Evolutionary conservation across 2,329 filamentous ascomycete species (phyloP).

Genomic region (Ophiocordyceps polyrhachis-furcata): DNA sequence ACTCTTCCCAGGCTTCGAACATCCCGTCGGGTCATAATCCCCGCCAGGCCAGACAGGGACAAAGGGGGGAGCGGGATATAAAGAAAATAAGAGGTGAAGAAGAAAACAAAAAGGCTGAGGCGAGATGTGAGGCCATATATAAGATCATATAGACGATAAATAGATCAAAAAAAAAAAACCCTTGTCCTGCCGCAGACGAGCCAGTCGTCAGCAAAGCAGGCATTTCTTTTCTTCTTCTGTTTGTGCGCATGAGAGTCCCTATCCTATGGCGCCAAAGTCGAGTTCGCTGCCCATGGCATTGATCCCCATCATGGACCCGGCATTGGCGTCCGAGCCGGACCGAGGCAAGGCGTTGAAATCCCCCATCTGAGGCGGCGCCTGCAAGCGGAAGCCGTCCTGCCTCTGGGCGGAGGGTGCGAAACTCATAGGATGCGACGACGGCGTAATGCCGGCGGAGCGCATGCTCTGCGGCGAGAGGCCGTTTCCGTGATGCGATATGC

Average conservation of each 20-base stretch:
- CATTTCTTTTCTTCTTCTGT: too few relatives aligned
- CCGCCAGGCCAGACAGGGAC: too few relatives aligned
- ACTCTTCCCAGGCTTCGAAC: too few relatives aligned
- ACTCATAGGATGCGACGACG: conserved; percentile 12
- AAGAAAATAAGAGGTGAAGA: too few relatives aligned
- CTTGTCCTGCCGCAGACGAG: neutral
- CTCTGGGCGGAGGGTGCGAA: conserved; percentile 10
- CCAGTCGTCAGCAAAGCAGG: neutral
- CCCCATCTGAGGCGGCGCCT: conserved; percentile 10
- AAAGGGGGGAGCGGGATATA: too few relatives aligned
- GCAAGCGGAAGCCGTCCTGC: conserved; percentile 15
- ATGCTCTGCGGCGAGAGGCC: conserved; percentile 7
- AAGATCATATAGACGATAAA: neutral
- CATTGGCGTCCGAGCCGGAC: conserved; percentile 18
- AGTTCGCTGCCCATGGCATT: conserved; percentile 11
- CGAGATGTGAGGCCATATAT: too few relatives aligned
- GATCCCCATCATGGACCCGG: conserved; percentile 9
- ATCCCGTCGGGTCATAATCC: too few relatives aligned
- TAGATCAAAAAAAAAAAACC: neutral
- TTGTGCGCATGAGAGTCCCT: neutral
- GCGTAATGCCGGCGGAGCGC: conserved; percentile 10
- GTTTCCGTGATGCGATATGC: conserved; percentile 11
- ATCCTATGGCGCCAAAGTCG: conserved; percentile 8
- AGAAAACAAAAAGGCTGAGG: too few relatives aligned
- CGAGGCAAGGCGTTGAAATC: conserved; percentile 32